phyloP scores from a whole-genome alignment of 2,329 filamentous ascomycete genomes.

The Claviceps citrina region DNA sequence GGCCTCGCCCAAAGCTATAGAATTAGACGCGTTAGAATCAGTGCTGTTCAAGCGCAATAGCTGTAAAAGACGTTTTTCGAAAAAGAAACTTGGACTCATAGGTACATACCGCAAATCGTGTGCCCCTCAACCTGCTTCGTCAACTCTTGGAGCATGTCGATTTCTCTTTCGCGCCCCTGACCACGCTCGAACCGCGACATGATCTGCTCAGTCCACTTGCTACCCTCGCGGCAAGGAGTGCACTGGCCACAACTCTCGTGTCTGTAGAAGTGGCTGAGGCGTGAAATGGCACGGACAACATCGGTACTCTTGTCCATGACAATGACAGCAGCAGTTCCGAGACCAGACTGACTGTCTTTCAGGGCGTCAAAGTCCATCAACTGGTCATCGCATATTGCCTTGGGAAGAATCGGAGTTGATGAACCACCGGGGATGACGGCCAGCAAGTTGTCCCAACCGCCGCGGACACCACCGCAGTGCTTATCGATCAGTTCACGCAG shows the following conservation, averaged over 20 bases:
- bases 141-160: slow-evolving; percentile 98
- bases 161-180: slow-evolving; percentile 75
- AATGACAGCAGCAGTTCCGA: slow-evolving; percentile 93
- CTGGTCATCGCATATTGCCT: slow-evolving; percentile 79
- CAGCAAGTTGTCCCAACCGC: slow-evolving; percentile 94
- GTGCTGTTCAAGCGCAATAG: no score
- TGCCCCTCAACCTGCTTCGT: slow-evolving; percentile 99
- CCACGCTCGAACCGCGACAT: slow-evolving; percentile 94
- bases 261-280: slow-evolving; percentile 92
- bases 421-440: slow-evolving; percentile 93
- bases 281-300: slow-evolving; percentile 82
- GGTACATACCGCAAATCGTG: slow-evolving; percentile 75
- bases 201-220: slow-evolving; percentile 98
- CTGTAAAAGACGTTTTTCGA: no score
- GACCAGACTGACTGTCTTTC: slow-evolving; percentile 93
- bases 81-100: no score
- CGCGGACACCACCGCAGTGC: slow-evolving; percentile 91
- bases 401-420: slow-evolving; percentile 89
- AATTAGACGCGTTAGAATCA: slow-evolving; percentile 1
- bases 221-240: slow-evolving; percentile 97
- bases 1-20: slow-evolving; percentile 72
- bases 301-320: slow-evolving; percentile 99
- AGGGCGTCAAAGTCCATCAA: slow-evolving; percentile 98
- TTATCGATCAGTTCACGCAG: slow-evolving; percentile 92
- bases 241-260: slow-evolving; percentile 98